Percentiles rank a stretch among this genome's conserved stretches.
phyloP scores from a whole-genome alignment of 2,329 filamentous ascomycete species.

The Chrysoporthe deuterocubensis region DNA sequence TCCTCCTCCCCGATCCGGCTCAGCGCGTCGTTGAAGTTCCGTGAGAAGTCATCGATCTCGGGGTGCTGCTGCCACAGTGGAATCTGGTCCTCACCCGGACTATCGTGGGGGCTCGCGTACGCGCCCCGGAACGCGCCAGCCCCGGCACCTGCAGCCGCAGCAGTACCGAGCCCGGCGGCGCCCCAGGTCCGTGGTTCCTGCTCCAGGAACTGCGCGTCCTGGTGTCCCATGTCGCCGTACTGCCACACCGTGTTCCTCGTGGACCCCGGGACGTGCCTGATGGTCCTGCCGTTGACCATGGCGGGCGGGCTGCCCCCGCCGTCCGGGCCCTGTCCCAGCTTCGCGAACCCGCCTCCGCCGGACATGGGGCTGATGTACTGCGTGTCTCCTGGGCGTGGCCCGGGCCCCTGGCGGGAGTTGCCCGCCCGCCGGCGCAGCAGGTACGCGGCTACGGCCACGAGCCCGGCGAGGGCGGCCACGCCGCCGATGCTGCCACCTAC shows the following conservation, averaged over 20 bases:
- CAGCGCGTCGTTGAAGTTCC: constrained; percentile 48
- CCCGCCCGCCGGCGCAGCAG: constrained; percentile 46
- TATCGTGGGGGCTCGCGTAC: constrained; percentile 22
- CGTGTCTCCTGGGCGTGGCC: constrained; percentile 40
- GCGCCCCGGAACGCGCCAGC: constrained; percentile 21
- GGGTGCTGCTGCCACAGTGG: constrained; percentile 42
- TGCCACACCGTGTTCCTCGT: constrained; percentile 22
- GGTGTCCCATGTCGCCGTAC: constrained; percentile 17
- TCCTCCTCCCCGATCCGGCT: constrained; percentile 44
- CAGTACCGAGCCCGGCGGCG: constrained; percentile 29
- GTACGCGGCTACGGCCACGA: constrained; percentile 49
- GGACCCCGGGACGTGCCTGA: constrained; percentile 27
- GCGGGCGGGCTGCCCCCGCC: not conserved
- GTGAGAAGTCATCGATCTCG: constrained; percentile 51
- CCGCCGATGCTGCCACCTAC: constrained; percentile 60
- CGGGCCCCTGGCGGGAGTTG: constrained; percentile 49
- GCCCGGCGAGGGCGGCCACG: constrained; percentile 48
- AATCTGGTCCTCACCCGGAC: constrained; percentile 40
- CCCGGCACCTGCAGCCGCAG: constrained; percentile 21
- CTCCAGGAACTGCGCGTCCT: constrained; percentile 32
- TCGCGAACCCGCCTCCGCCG: constrained; percentile 43
- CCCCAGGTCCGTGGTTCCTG: constrained; percentile 24
- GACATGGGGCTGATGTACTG: constrained; percentile 44
- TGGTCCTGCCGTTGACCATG: constrained; percentile 23
- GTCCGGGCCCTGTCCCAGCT: constrained; percentile 40